Percentiles rank a stretch among this genome's conserved stretches.
Evolutionary conservation across 257 asterid genomes (phyloP).

Genomic region (Ligustrum vulgare): DNA sequence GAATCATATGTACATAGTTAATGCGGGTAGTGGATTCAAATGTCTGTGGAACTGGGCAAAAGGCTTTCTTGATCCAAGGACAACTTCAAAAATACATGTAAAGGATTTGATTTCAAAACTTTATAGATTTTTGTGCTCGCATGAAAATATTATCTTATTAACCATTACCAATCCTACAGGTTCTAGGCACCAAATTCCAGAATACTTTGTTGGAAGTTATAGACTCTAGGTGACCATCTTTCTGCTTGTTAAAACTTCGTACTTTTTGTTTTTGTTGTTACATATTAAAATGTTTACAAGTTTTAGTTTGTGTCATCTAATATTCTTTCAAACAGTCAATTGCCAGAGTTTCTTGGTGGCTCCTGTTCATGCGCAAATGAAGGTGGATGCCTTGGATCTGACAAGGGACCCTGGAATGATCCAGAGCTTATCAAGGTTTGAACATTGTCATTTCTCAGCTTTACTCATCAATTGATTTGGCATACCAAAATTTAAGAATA

Average conservation of each 20-base stretch:
- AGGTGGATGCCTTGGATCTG: conserved; percentile 91
- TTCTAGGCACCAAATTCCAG: conserved; percentile 79
- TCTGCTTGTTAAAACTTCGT: conserved; percentile 21
- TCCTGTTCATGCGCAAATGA: conserved; percentile 76
- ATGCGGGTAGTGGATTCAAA: conserved; percentile 93
- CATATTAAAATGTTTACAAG: not conserved
- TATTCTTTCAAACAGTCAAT: conserved; percentile 59
- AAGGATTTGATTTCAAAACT: conserved; percentile 17
- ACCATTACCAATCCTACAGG: conserved; percentile 53
- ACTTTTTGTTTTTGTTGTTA: not conserved
- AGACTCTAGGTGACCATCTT: conserved; percentile 64
- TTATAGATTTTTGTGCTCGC: conserved; percentile 17
- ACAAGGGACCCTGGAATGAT: conserved; percentile 94
- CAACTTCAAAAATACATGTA: conserved; percentile 88
- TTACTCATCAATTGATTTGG: conserved; percentile 3
- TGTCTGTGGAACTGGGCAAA: conserved; percentile 73
- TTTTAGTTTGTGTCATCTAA: conserved; percentile 18
- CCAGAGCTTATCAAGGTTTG: conserved; percentile 81
- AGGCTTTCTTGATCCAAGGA: conserved; percentile 92
- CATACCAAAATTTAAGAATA: conserved; percentile 3
- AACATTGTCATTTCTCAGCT: conserved; percentile 20
- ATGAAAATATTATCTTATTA: conserved; percentile 22
- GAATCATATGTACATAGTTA: conserved; percentile 91
- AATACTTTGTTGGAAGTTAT: conserved; percentile 70
- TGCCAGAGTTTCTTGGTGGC: conserved; percentile 98